phyloP scores from a whole-genome alignment of 805 yeast genomes.

The Saccharomycopsis fibuligera region DNA sequence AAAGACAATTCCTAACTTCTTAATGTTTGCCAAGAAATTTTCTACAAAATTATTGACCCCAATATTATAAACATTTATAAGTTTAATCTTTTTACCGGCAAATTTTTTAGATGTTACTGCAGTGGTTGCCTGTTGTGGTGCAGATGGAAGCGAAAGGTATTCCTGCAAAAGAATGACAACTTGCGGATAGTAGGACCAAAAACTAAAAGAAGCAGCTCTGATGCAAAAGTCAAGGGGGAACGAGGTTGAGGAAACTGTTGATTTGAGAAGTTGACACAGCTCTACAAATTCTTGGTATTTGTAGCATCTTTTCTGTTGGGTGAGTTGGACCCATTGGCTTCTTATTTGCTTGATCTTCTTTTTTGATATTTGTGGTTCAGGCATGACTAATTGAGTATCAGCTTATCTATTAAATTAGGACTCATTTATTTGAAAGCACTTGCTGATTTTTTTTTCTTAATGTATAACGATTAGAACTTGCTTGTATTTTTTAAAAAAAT shows the following conservation, averaged over 20 bases:
- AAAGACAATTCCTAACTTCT: background rate
- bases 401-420: too few species aligned
- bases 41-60: background rate
- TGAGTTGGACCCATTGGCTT: background rate
- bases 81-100: background rate
- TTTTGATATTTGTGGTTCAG: too few species aligned
- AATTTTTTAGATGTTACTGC: background rate
- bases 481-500: too few species aligned
- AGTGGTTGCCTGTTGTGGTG: background rate
- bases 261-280: background rate
- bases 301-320: constrained; percentile 3
- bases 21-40: background rate
- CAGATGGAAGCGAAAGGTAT: background rate
- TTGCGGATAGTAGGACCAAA: constrained; percentile 5
- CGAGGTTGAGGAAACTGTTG: too few species aligned
- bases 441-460: too few species aligned
- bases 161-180: background rate
- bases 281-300: constrained; percentile 2
- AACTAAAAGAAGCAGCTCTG: background rate
- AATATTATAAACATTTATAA: background rate
- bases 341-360: background rate
- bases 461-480: too few species aligned
- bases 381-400: too few species aligned
- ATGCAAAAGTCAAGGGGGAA: too few species aligned
- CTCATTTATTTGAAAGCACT: too few species aligned